Percentiles rank a stretch among this genome's conserved stretches.
phyloP scores from a whole-genome alignment of 306 rosid species.

The Oemleria cerasiformis region DNA sequence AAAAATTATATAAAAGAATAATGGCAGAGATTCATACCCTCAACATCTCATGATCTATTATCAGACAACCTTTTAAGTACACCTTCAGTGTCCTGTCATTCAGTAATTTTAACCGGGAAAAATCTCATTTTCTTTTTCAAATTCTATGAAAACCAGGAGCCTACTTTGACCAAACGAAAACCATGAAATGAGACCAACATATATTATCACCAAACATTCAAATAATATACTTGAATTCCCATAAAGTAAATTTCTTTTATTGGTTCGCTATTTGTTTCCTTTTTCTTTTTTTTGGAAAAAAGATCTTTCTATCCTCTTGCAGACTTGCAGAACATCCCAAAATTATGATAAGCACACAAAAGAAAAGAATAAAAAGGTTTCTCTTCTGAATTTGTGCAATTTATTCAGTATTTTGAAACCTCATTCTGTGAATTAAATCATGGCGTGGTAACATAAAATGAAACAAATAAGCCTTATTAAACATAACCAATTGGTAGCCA shows the following conservation, averaged over 20 bases:
- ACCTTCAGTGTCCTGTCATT: slow-evolving; percentile 12
- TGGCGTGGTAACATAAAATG: not conserved
- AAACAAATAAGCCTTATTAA: not conserved
- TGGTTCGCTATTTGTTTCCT: not conserved
- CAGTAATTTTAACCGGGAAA: not conserved
- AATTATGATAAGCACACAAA: not conserved
- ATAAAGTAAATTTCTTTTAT: not conserved
- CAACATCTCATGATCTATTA: slow-evolving; percentile 9
- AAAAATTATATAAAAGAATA: not conserved
- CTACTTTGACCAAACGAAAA: not conserved
- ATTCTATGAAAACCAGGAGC: slow-evolving; percentile 1
- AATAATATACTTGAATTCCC: not conserved
- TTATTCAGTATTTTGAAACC: not conserved
- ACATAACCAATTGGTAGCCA: not conserved
- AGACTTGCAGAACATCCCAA: not conserved
- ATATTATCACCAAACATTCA: not conserved
- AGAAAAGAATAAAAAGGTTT: not conserved
- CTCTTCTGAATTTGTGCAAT: not conserved
- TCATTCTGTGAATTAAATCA: not conserved
- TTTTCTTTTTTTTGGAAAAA: not conserved
- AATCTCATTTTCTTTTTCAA: not conserved
- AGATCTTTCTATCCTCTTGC: not conserved
- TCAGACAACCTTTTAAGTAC: slow-evolving; percentile 14
- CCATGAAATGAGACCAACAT: not conserved
- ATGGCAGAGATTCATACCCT: slow-evolving; percentile 18